A percentile compares a stretch with the other conserved stretches of the same genome.
Evolutionary conservation across 345 rosid genomes (phyloP).

Genomic region (Boechera divaricarpa): DNA sequence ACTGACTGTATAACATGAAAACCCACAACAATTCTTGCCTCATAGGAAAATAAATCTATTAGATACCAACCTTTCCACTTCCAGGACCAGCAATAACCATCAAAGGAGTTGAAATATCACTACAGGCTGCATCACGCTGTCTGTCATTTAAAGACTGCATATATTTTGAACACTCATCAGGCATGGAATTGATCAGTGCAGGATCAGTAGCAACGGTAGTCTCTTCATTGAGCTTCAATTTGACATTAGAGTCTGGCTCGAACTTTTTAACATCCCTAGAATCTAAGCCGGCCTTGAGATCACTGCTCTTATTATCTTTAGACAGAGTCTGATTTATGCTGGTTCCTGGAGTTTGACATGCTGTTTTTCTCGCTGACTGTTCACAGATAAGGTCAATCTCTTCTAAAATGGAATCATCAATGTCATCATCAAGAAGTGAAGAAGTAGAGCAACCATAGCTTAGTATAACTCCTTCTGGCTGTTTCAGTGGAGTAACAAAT

Average conservation of each 20-base stretch:
- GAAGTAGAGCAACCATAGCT: conserved; percentile 46
- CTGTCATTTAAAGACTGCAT: conserved; percentile 73
- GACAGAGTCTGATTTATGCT: conserved; percentile 30
- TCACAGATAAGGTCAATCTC: conserved; percentile 76
- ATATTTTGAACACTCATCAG: conserved; percentile 68
- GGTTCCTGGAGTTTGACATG: conserved; percentile 37
- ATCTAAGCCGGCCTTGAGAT: conserved; percentile 26
- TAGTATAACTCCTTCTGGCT: conserved; percentile 39
- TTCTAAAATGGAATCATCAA: conserved; percentile 66
- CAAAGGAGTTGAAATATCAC: conserved; percentile 71
- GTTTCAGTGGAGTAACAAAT: conserved; percentile 54
- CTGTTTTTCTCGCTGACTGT: conserved; percentile 56
- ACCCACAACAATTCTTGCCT: background rate
- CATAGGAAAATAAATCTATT: conserved; percentile 4
- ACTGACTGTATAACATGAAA: conserved; percentile 21
- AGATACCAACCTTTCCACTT: conserved; percentile 84
- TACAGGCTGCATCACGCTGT: conserved; percentile 87
- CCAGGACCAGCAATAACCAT: conserved; percentile 99
- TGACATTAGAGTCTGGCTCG: conserved; percentile 25
- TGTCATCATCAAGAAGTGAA: conserved; percentile 72
- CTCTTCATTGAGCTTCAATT: conserved; percentile 37
- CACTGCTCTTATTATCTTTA: conserved; percentile 37
- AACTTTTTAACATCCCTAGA: conserved; percentile 18
- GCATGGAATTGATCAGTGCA: conserved; percentile 50
- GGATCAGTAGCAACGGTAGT: conserved; percentile 39